Base-by-base conservation (phyloP, 2,329 filamentous ascomycete genomes). In the Talaromyces sp. region DNA sequence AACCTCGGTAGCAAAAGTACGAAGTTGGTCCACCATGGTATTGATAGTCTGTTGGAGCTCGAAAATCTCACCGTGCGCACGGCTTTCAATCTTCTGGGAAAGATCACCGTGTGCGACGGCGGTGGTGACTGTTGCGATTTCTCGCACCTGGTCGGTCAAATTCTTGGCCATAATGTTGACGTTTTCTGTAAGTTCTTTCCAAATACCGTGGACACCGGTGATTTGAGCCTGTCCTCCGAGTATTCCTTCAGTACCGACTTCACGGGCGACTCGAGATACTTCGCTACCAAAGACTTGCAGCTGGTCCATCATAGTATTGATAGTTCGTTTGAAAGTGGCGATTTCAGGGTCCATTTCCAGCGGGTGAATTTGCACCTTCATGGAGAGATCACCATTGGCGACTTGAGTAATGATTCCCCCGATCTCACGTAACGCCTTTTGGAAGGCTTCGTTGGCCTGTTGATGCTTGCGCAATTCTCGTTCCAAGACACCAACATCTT, bases 361-460 rank as follows among this genome's bases (percentile, higher is more conserved):
- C 3, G 89, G 88, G 72, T 95, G 92, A 74, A 96, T 93, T 68
- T 91, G 85, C 65, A 96, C 92, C 77, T 95, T 93, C 80, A 94
- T 95, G 75, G 90, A 94, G 62, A 96, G 81, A 73, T 96, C 92
- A 74, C 92, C 92, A 68, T 90, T 89, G 59, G 92, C 94, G 66
- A 97, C 94, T 64, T 93, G 92, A 24, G 94, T 97, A 69, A 97
- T 91, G 68, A 99, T 97, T 72, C 93, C 94, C 68, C 94, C 94
- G 67, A 99, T 97, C 75, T 99, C 94, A 65, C 92, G 87, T 35
- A 99, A 80, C 11, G 94, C 94, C 77, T 97, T 97, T 74, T 97
- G 92, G 83, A 97, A 99, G 68, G 94, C 95, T 76, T 96, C 88
- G 76, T 99, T 99, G 72, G 95, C 94, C 77, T 97, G 94, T 74